Evolutionary conservation across 768 basidiomycete genomes (phyloP).

Genomic region (Pholiota molesta): DNA sequence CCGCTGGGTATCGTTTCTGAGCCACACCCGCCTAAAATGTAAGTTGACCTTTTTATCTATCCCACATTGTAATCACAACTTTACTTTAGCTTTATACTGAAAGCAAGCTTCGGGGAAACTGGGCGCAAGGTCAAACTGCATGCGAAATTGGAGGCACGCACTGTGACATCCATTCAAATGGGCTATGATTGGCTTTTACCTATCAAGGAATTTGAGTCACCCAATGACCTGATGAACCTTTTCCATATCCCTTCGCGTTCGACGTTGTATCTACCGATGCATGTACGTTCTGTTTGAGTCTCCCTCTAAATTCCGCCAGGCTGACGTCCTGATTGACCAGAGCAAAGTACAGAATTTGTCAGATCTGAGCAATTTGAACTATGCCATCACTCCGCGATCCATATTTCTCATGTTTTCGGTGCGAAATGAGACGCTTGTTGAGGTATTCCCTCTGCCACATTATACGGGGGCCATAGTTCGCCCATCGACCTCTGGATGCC

Average conservation of each 20-base stretch:
- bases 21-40: constrained; percentile 20
- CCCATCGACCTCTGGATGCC: neutral
- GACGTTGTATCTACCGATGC: constrained; percentile 21
- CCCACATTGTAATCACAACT: too few relatives aligned
- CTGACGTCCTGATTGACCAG: constrained; percentile 6
- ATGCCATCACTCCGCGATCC: constrained; percentile 20
- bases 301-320: neutral
- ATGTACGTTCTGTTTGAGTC: constrained; percentile 18
- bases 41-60: neutral
- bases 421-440: constrained; percentile 23
- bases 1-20: constrained; percentile 28
- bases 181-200: constrained; percentile 26
- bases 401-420: constrained; percentile 23
- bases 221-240: constrained; percentile 24
- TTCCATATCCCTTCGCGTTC: constrained; percentile 27
- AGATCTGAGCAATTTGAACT: constrained; percentile 24
- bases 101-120: constrained; percentile 16
- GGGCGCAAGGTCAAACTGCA: constrained; percentile 18
- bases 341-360: constrained; percentile 17
- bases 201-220: constrained; percentile 22
- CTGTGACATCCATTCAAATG: constrained; percentile 21
- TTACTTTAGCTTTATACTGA: constrained; percentile 19
- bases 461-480: neutral
- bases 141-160: constrained; percentile 17
- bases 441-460: constrained; percentile 23